Conservation (phyloP, 2,329 filamentous ascomycete genomes). For the Teratosphaeriaceae sp. region DNA sequence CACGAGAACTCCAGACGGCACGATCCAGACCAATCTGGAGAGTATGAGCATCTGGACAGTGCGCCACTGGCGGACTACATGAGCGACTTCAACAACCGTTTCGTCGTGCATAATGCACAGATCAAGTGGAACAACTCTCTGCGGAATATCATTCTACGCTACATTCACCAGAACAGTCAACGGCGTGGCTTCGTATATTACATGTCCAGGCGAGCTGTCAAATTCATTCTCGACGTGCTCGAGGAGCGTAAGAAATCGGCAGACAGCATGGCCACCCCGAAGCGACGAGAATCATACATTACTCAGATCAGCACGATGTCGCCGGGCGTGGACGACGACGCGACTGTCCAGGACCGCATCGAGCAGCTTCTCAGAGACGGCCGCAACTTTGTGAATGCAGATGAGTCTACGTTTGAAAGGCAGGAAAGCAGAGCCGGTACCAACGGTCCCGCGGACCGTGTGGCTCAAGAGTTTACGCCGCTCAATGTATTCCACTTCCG, state of each 20-base stretch:
- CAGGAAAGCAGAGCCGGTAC: slow-evolving; percentile 31
- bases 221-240: slow-evolving; percentile 96
- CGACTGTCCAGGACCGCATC: slow-evolving; percentile 76
- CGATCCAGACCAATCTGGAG: slow-evolving; percentile 35
- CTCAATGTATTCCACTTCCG: slow-evolving; percentile 94
- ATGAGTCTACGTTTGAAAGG: slow-evolving; percentile 49
- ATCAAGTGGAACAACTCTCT: slow-evolving; percentile 98
- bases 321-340: slow-evolving; percentile 50
- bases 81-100: slow-evolving; percentile 95
- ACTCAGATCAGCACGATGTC: slow-evolving; percentile 26
- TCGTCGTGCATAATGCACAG: slow-evolving; percentile 96
- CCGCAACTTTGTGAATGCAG: slow-evolving; percentile 70
- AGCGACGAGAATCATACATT: slow-evolving; percentile 18
- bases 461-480: slow-evolving; percentile 79
- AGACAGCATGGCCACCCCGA: slow-evolving; percentile 11
- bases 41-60: slow-evolving; percentile 55
- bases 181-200: slow-evolving; percentile 96
- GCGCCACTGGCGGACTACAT: slow-evolving; percentile 72
- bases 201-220: slow-evolving; percentile 88
- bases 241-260: slow-evolving; percentile 85
- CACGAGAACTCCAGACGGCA: slow-evolving; percentile 40
- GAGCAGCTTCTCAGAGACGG: slow-evolving; percentile 79
- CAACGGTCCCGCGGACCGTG: slow-evolving; percentile 52
- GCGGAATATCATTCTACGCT: slow-evolving; percentile 91
- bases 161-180: slow-evolving; percentile 96